These are phyloP conservation scores for Scutellaria galericulata DNA, from an alignment of 257 asterid genomes.

Conservation along the genomic window DNA sequence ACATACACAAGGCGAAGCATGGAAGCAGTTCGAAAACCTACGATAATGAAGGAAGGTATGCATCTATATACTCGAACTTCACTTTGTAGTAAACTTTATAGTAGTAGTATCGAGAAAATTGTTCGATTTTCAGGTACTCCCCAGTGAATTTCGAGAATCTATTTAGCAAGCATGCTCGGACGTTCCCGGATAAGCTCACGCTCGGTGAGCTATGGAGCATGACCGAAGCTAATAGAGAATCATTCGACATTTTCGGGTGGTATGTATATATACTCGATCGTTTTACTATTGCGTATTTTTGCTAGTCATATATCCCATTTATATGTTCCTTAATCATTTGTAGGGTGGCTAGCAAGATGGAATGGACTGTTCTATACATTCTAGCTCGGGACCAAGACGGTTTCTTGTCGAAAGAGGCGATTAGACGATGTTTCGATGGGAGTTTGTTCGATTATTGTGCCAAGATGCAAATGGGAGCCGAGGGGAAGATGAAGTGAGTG, in stretches of 20 bases:
- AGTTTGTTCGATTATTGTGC: conserved; percentile 89
- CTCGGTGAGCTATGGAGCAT: conserved; percentile 72
- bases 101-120: too few relatives aligned
- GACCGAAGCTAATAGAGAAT: conserved; percentile 67
- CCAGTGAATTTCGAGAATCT: conserved; percentile 78
- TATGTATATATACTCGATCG: neutral
- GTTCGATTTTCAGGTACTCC: conserved; percentile 46
- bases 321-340: neutral
- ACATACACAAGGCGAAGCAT: conserved; percentile 79
- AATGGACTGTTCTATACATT: conserved; percentile 66
- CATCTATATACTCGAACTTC: neutral
- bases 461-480: conserved; percentile 51
- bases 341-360: conserved; percentile 68
- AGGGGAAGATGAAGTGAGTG: conserved; percentile 41
- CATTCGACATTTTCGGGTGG: conserved; percentile 70
- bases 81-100: too few relatives aligned
- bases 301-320: too few relatives aligned
- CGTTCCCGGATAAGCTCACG: conserved; percentile 75
- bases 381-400: conserved; percentile 85
- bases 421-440: conserved; percentile 81
- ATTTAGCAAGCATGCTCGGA: conserved; percentile 68
- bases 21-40: conserved; percentile 81
- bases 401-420: conserved; percentile 78
- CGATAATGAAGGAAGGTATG: conserved; percentile 83
- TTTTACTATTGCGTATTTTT: too few relatives aligned